Evolutionary conservation across 768 basidiomycete genomes (phyloP), one percentile per base, ranked within the genome.

Genomic region (Podaxis pistillaris): DNA sequence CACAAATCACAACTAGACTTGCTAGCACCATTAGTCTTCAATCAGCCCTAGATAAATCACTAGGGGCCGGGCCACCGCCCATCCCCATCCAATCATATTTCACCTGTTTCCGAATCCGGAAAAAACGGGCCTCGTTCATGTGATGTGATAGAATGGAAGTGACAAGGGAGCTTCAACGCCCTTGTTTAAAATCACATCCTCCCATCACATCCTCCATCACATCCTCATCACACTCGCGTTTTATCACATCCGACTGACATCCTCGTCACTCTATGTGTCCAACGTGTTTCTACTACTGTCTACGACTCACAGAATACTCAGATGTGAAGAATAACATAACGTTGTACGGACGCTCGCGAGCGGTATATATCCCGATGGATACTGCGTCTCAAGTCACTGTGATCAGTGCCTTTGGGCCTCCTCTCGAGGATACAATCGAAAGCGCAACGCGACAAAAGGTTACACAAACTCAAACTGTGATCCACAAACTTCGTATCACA

Each of bases 291-390:
- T 37, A 33, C 19, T 22, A 51, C 49, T 59, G 47, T 19, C 49
- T 15, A 59, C 49, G 19, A 51, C 58, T 59, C 58, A 59, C 58
- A 59, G 58, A 59, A 59, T 59, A 51, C 58, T 12, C 24, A 9
- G 11, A 59, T 59, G 58, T 59, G 58, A 59, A 59, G 58, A 59
- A 59, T 46, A 37, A 59, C 33, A 59, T 59, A 59, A 59, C 49
- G 49, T 51, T 59, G 49, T 11, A 12, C 22, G 47, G 19, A 51
- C 24, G 49, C 58, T 59, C 58, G 58, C 15, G 26, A 51, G 36
- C 38, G 58, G 9, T 59, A 59, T 59, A 59, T 59, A 59, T 59
- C 58, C 50, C 58, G 49, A 59, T 59, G 58, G 12, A 50, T 51
- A 28, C 49, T 37, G 46, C 36, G 58, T 22, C 33, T 28, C 4